Conservation (phyloP, 176 grass and related monocot species). For the Musa beccarii region DNA sequence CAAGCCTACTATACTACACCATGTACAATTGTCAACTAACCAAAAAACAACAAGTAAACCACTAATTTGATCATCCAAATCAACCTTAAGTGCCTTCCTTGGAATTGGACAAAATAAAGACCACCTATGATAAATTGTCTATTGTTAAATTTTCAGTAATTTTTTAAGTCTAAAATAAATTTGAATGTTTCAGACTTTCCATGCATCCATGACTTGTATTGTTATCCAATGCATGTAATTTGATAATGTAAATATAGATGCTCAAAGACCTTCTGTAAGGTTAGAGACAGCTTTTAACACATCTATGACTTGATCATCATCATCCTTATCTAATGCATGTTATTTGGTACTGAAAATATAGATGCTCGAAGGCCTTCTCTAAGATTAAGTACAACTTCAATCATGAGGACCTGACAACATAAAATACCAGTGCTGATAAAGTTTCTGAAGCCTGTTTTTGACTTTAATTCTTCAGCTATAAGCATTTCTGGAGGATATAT, state of each 20-base stretch:
- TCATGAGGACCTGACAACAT: constrained; percentile 46
- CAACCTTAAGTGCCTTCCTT: background rate
- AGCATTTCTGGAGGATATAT: constrained; percentile 50
- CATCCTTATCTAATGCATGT: background rate
- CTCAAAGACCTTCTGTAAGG: constrained; percentile 55
- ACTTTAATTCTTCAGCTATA: constrained; percentile 70
- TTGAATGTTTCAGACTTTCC: constrained; percentile 1
- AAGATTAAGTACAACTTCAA: constrained; percentile 48
- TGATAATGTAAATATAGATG: constrained; percentile 34
- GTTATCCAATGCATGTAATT: background rate
- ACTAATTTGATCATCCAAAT: too few relatives aligned
- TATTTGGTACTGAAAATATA: constrained; percentile 21
- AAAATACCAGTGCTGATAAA: constrained; percentile 60
- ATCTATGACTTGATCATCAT: background rate
- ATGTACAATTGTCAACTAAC: too few relatives aligned
- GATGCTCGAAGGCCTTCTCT: constrained; percentile 65
- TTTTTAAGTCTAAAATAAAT: background rate
- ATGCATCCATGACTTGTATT: background rate
- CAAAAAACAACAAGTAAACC: too few relatives aligned
- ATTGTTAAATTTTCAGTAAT: background rate
- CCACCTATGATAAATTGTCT: background rate
- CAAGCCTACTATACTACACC: too few relatives aligned
- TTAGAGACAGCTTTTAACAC: constrained; percentile 28
- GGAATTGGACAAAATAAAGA: background rate
- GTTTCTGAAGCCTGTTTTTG: constrained; percentile 87